Evolutionary conservation across 192 early-diverging fungal genomes (phyloP).

Genomic region (Backusella liffmaniae): DNA sequence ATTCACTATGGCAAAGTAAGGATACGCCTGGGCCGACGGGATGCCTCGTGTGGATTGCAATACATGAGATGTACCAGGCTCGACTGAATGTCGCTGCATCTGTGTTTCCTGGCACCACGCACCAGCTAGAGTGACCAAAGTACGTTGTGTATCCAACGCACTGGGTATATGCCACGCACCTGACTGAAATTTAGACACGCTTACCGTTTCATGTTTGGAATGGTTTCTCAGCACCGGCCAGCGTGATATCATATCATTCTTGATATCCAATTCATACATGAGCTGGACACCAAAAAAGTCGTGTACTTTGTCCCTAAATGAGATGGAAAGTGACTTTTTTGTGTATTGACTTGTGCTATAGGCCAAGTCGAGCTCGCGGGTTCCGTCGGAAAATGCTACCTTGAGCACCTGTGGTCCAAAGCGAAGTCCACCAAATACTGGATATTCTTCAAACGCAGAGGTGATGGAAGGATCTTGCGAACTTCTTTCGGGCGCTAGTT

Average conservation of each 20-base stretch:
- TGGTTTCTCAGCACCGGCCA: neutral
- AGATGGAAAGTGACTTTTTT: neutral
- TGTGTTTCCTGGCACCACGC: constrained; percentile 25
- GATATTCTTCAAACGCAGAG: constrained; percentile 13
- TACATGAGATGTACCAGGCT: neutral
- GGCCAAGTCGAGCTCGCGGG: constrained; percentile 22
- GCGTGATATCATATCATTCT: constrained; percentile 16
- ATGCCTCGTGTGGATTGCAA: constrained; percentile 15
- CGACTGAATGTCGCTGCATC: neutral
- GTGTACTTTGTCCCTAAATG: neutral
- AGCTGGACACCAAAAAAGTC: neutral
- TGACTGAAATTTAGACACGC: constrained; percentile 11
- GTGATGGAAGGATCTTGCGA: constrained; percentile 26
- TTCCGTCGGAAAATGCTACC: neutral
- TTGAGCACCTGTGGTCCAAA: constrained; percentile 15
- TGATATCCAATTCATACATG: constrained; percentile 8
- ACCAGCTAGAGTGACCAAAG: constrained; percentile 11
- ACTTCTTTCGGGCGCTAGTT: neutral
- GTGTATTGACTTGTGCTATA: neutral
- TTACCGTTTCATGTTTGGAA: neutral
- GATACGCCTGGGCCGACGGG: constrained; percentile 27
- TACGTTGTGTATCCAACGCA: neutral
- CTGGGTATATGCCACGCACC: constrained; percentile 24
- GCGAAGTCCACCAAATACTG: constrained; percentile 23
- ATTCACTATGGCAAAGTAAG: constrained; percentile 20